A percentile compares a stretch with the other conserved stretches of the same genome.
These are phyloP conservation scores for Pseudomicrostroma phylloplanum DNA, from an alignment of 1,284 basidiomycete species.

Conservation along the genomic window DNA sequence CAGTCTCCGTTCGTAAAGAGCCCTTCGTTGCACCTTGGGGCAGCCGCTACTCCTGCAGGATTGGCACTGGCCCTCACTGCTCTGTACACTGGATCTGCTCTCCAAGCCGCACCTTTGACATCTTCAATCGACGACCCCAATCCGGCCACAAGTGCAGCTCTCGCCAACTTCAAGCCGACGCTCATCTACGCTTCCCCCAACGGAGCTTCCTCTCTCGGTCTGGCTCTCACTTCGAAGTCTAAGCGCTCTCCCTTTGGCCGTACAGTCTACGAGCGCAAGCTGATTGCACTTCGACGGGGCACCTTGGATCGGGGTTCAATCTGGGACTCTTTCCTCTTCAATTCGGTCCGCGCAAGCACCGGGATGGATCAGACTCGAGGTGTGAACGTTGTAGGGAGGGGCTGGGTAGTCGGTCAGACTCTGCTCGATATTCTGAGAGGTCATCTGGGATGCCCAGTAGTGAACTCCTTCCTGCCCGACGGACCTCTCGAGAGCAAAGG, in stretches of 20 bases:
- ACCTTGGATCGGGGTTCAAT: constrained; percentile 20
- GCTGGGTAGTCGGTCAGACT: constrained; percentile 26
- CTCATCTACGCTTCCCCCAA: constrained; percentile 33
- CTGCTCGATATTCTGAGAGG: constrained; percentile 41
- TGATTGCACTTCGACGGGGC: constrained; percentile 36
- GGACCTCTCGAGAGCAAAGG: constrained; percentile 4
- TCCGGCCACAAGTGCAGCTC: constrained; percentile 14
- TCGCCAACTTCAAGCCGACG: constrained; percentile 21
- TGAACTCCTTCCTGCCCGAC: constrained; percentile 34
- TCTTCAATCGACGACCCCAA: constrained; percentile 26
- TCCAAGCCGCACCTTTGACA: constrained; percentile 24
- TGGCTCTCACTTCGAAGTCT: constrained; percentile 20
- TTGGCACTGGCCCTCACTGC: constrained; percentile 34
- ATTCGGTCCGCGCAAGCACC: constrained; percentile 16
- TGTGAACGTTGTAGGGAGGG: constrained; percentile 21
- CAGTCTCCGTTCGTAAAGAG: not conserved
- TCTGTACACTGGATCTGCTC: constrained; percentile 41
- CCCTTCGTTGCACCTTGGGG: constrained; percentile 7
- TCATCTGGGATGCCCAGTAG: constrained; percentile 39
- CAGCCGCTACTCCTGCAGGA: constrained; percentile 20
- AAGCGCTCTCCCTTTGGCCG: constrained; percentile 19
- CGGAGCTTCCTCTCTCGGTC: constrained; percentile 28
- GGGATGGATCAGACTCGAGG: constrained; percentile 23
- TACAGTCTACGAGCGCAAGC: constrained; percentile 24
- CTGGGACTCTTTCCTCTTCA: constrained; percentile 27